These are phyloP conservation scores for Pisolithus tinctorius DNA, from an alignment of 768 basidiomycete genomes.

Conservation along the genomic window DNA sequence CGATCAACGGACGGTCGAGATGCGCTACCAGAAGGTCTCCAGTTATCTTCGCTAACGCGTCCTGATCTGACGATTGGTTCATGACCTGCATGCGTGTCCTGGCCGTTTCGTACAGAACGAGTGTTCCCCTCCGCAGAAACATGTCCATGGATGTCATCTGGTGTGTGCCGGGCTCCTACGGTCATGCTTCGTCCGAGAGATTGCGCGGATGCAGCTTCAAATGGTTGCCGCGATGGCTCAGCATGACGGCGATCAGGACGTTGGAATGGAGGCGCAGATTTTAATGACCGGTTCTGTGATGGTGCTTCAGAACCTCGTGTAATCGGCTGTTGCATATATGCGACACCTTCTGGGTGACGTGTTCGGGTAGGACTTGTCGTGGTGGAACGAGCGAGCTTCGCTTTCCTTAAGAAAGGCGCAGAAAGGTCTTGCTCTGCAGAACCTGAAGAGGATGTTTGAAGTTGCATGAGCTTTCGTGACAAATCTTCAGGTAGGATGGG, in stretches of 20 bases:
- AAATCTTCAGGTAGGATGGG: constrained; percentile 51
- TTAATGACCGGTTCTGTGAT: constrained; percentile 29
- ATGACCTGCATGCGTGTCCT: constrained; percentile 2
- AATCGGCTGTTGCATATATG: constrained; percentile 14
- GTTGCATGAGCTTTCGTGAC: constrained; percentile 46
- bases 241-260: constrained; percentile 32
- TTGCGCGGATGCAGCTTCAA: constrained; percentile 22
- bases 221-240: constrained; percentile 30
- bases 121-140: background rate
- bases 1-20: constrained; percentile 19
- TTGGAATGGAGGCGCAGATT: constrained; percentile 58
- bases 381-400: constrained; percentile 5
- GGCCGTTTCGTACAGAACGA: constrained; percentile 12
- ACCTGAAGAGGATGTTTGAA: constrained; percentile 31
- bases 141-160: constrained; percentile 3
- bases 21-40: constrained; percentile 13
- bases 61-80: constrained; percentile 15
- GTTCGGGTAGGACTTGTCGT: constrained; percentile 19
- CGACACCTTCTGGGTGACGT: constrained; percentile 8
- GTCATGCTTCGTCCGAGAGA: constrained; percentile 34
- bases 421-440: constrained; percentile 8
- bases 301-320: constrained; percentile 14
- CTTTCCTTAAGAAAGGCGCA: constrained; percentile 8
- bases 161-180: constrained; percentile 13
- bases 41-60: constrained; percentile 22